A percentile compares a stretch with the other conserved stretches of the same genome.
Conservation (phyloP, 179 eudicot genomes). For the Dionaea muscipula region DNA sequence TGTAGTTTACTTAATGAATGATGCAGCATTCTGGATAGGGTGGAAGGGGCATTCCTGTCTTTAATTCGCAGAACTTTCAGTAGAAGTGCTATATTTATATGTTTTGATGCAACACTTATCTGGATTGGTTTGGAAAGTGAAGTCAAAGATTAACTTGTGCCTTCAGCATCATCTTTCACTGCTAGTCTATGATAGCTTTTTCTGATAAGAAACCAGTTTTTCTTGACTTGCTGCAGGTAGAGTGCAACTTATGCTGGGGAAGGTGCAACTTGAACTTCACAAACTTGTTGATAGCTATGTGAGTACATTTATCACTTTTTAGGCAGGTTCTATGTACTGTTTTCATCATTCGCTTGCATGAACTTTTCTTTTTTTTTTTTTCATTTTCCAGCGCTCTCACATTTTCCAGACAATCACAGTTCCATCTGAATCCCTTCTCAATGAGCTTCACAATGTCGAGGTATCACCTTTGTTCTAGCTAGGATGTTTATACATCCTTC, state of each 20-base stretch:
- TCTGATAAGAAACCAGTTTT: not conserved
- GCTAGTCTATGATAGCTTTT: not conserved
- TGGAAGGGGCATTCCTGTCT: too few species aligned
- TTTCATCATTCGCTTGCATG: constrained; percentile 6
- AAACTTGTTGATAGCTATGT: constrained; percentile 79
- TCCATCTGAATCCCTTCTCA: constrained; percentile 93
- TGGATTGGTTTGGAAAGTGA: too few species aligned
- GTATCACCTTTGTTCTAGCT: constrained; percentile 18
- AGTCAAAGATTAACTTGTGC: not conserved
- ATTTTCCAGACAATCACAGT: constrained; percentile 63
- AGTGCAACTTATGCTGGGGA: constrained; percentile 76
- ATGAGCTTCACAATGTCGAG: constrained; percentile 77
- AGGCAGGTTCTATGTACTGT: not conserved
- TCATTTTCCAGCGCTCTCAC: constrained; percentile 65
- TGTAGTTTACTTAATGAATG: too few species aligned
- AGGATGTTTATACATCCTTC: not conserved
- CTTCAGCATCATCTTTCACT: not conserved
- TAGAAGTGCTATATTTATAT: too few species aligned
- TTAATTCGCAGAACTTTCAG: too few species aligned
- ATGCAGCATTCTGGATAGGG: too few species aligned
- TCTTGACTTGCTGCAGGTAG: constrained; percentile 36
- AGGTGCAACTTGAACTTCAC: constrained; percentile 78
- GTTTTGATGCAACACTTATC: too few species aligned
- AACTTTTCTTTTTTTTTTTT: constrained; percentile 11
- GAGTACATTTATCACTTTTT: constrained; percentile 17